Conservation (phyloP, 176 grass and related monocot species). For the Juncus effusus region DNA sequence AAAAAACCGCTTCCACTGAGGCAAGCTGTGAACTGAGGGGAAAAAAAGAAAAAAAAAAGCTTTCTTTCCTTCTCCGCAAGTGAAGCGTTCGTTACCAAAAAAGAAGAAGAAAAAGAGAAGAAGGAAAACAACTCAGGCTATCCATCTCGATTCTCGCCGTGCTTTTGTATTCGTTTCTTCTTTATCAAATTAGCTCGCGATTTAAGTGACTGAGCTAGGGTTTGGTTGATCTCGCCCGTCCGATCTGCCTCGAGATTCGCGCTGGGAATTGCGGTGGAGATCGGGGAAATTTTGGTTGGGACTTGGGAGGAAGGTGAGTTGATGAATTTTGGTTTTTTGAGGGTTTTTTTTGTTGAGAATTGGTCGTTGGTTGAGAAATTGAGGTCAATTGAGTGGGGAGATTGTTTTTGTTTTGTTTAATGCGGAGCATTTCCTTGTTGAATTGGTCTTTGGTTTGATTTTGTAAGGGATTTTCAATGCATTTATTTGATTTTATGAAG, state of each 20-base stretch:
- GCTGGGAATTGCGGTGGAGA: conserved; percentile 4
- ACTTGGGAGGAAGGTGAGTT: conserved; percentile 15
- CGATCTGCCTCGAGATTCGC: conserved; percentile 22
- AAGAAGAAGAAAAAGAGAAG: conserved; percentile 7
- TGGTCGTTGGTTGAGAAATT: conserved; percentile 26
- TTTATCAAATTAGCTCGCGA: neutral
- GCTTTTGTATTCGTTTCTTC: neutral
- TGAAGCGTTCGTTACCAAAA: conserved; percentile 7
- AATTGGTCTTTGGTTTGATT: conserved; percentile 23
- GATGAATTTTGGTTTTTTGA: conserved; percentile 8
- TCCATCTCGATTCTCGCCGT: neutral
- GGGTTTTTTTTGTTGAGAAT: conserved; percentile 14
- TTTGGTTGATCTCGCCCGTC: conserved; percentile 29
- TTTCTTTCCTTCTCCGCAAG: conserved; percentile 58
- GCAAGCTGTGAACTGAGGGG: conserved; percentile 37
- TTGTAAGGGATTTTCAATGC: conserved; percentile 12
- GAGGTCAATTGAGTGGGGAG: conserved; percentile 22
- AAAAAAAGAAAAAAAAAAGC: conserved; percentile 21
- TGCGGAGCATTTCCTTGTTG: conserved; percentile 20
- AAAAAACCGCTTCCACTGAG: conserved; percentile 37
- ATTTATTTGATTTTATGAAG: neutral
- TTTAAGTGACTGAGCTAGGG: conserved; percentile 32
- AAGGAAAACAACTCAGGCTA: conserved; percentile 20
- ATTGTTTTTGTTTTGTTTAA: conserved; percentile 22
- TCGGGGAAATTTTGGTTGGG: conserved; percentile 6